Percentiles rank a stretch among this genome's conserved stretches.
Evolutionary conservation across 2,329 filamentous ascomycete species (phyloP).

Genomic region (Acephala macrosclerotiorum): DNA sequence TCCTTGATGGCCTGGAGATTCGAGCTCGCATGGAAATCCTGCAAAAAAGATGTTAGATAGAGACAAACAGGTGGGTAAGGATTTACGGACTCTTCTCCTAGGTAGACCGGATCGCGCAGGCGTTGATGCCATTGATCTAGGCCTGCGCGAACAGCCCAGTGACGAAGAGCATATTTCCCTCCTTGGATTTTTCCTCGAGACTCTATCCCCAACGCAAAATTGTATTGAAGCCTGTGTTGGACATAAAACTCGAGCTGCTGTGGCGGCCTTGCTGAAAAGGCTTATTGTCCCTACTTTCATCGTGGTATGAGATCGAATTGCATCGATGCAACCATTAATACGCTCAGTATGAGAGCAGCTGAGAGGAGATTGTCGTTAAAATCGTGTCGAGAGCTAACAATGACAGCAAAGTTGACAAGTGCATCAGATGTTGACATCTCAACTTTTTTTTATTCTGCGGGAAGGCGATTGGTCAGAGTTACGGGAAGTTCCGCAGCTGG

Average conservation of each 20-base stretch:
- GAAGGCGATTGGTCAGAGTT: conserved; percentile 3
- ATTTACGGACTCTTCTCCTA: conserved; percentile 38
- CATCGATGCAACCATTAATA: conserved; percentile 27
- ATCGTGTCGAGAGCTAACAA: not conserved
- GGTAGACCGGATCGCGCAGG: conserved; percentile 8
- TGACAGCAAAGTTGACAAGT: not conserved
- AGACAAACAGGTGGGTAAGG: not conserved
- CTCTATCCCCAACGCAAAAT: conserved; percentile 29
- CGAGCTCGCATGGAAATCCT: conserved; percentile 43
- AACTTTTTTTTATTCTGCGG: conserved; percentile 1
- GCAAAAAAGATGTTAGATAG: not conserved
- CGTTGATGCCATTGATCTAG: conserved; percentile 14
- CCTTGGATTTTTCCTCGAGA: conserved; percentile 30
- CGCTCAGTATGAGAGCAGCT: not conserved
- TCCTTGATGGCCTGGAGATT: conserved; percentile 61
- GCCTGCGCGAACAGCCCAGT: conserved; percentile 15
- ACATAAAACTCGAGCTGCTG: conserved; percentile 39
- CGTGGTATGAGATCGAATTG: conserved; percentile 23
- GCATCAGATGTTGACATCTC: not conserved
- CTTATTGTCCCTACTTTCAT: conserved; percentile 44
- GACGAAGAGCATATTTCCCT: conserved; percentile 32
- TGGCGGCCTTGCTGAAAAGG: conserved; percentile 42
- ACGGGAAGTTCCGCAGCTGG: not conserved
- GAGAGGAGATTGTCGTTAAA: not conserved
- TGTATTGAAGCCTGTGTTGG: conserved; percentile 37